These are phyloP conservation scores for Ceratocystis huliohia DNA, from an alignment of 2,329 filamentous ascomycete species.

Conservation along the genomic window DNA sequence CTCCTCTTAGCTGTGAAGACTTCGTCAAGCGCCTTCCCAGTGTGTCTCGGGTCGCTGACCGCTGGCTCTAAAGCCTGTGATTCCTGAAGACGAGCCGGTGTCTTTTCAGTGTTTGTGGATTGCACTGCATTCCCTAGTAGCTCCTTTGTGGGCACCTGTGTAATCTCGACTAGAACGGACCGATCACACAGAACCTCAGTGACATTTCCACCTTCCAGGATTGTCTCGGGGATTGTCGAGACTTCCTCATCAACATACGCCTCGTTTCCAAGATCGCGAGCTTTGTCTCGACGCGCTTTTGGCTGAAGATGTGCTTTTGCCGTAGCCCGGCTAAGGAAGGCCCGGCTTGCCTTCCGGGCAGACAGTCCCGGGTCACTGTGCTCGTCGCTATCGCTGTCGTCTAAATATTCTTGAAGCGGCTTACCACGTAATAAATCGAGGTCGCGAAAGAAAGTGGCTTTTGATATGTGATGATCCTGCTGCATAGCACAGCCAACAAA, in stretches of 20 bases:
- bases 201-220: background rate
- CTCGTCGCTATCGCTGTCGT: slow-evolving; percentile 7
- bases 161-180: background rate
- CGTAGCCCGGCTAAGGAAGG: background rate
- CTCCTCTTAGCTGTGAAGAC: background rate
- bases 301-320: background rate
- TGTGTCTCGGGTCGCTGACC: too few species aligned
- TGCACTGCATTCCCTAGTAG: background rate
- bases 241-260: background rate
- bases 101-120: background rate
- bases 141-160: background rate
- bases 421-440: slow-evolving; percentile 2
- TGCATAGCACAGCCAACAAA: background rate
- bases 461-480: background rate
- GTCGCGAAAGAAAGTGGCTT: slow-evolving; percentile 1
- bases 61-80: too few species aligned
- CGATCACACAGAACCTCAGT: background rate
- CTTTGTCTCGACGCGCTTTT: background rate
- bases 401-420: background rate
- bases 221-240: background rate
- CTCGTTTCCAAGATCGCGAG: background rate
- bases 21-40: background rate
- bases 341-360: background rate
- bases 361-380: slow-evolving; percentile 7
- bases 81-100: too few species aligned